Evolutionary conservation across 2,329 filamentous ascomycete species (phyloP).

Genomic region (Neonectria punicea): DNA sequence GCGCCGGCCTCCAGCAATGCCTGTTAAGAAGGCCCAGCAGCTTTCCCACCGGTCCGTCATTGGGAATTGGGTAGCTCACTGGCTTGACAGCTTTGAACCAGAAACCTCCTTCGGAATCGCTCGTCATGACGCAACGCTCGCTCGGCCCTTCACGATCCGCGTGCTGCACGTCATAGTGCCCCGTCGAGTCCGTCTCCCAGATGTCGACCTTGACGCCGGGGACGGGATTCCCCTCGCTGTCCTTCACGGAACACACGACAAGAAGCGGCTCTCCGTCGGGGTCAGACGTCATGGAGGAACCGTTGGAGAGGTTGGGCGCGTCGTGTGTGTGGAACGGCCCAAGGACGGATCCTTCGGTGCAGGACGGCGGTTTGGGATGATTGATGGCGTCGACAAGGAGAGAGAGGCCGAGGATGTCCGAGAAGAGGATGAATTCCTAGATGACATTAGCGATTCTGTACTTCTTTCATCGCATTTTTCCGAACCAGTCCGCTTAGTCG

Average conservation of each 20-base stretch:
- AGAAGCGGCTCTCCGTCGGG: conserved; percentile 72
- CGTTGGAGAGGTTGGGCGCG: conserved; percentile 63
- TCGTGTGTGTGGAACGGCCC: conserved; percentile 83
- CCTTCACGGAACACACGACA: conserved; percentile 73
- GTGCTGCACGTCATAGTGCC: conserved; percentile 81
- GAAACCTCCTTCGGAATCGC: conserved; percentile 52
- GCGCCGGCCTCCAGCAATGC: conserved; percentile 79
- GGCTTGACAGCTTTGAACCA: conserved; percentile 89
- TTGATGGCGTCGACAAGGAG: conserved; percentile 81
- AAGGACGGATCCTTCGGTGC: conserved; percentile 79
- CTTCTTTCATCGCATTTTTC: neutral
- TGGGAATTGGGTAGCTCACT: conserved; percentile 84
- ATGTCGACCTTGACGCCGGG: conserved; percentile 75
- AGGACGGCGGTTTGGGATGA: conserved; percentile 75
- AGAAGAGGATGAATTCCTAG: conserved; percentile 77
- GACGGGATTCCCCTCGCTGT: conserved; percentile 69
- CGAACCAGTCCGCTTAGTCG: neutral
- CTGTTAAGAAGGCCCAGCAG: conserved; percentile 71
- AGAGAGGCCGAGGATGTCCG: conserved; percentile 79
- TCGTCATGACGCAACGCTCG: conserved; percentile 43
- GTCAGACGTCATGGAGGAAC: conserved; percentile 70
- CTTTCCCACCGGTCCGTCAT: conserved; percentile 84
- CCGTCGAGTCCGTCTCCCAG: conserved; percentile 83
- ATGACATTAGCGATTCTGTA: conserved; percentile 45
- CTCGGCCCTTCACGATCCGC: conserved; percentile 58